These are phyloP conservation scores for Diaporthe amygdali DNA, from an alignment of 2,329 filamentous ascomycete species.

Conservation along the genomic window DNA sequence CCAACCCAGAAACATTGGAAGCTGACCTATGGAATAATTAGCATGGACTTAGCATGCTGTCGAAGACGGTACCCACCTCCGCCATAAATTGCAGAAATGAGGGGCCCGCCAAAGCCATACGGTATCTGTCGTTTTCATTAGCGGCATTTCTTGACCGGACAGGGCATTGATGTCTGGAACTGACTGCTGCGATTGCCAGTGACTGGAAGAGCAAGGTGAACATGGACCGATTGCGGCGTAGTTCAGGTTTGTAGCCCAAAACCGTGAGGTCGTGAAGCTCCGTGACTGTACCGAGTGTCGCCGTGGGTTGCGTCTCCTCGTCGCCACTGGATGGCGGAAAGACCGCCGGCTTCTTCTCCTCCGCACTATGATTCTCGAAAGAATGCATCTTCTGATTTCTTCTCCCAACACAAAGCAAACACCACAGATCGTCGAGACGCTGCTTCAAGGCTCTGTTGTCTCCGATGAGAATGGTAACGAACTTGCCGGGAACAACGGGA, in stretches of 20 bases:
- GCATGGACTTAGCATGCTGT: not conserved
- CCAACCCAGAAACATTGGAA: constrained; percentile 64
- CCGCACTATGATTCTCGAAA: not conserved
- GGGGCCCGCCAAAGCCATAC: constrained; percentile 50
- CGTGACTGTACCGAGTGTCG: constrained; percentile 17
- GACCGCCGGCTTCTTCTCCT: not conserved
- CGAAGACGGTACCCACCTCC: constrained; percentile 35
- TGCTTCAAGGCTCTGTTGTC: not conserved
- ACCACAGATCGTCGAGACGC: not conserved
- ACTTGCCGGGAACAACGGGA: not conserved
- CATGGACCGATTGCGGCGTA: constrained; percentile 63
- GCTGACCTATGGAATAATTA: constrained; percentile 43
- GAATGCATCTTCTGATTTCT: not conserved
- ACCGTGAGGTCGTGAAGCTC: constrained; percentile 38
- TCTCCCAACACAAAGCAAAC: not conserved
- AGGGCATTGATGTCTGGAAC: not conserved
- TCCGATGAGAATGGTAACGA: too few relatives aligned
- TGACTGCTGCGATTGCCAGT: constrained; percentile 61
- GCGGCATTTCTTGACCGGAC: not conserved
- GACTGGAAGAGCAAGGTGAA: constrained; percentile 66
- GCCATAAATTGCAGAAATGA: constrained; percentile 43
- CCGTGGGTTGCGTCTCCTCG: constrained; percentile 10
- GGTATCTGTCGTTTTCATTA: constrained; percentile 46
- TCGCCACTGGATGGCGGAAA: constrained; percentile 2
- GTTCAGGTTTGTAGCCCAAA: constrained; percentile 63